These are phyloP conservation scores for Pseudozyma hubeiensis DNA, from an alignment of 1,284 basidiomycete genomes.

Conservation along the genomic window DNA sequence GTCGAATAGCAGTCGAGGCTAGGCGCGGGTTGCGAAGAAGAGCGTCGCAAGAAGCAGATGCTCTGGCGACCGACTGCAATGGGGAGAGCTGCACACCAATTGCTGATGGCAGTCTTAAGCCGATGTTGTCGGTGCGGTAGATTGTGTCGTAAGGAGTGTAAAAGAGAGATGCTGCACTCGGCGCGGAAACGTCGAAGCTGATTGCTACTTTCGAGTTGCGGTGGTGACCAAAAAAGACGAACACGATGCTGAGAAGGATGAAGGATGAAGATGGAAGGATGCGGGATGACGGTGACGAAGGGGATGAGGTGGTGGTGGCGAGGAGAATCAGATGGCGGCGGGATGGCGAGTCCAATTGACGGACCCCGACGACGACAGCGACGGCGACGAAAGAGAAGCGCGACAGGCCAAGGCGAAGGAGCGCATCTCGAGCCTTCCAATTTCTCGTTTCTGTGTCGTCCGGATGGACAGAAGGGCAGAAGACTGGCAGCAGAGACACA, in stretches of 20 bases:
- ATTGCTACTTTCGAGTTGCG: conserved; percentile 11
- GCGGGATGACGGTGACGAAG: conserved; percentile 5
- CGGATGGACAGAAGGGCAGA: not conserved
- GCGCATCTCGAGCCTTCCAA: too few relatives aligned
- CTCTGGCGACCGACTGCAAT: not conserved
- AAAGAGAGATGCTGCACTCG: conserved; percentile 32
- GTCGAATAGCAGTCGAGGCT: not conserved
- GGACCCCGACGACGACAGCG: conserved; percentile 1
- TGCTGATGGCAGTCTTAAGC: not conserved
- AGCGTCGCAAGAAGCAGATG: not conserved
- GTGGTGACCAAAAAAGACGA: conserved; percentile 4
- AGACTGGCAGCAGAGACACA: not conserved
- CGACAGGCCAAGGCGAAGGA: too few relatives aligned
- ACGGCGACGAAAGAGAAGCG: conserved; percentile 1
- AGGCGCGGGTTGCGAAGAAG: not conserved
- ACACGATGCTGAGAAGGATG: not conserved
- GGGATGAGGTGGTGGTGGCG: conserved; percentile 19
- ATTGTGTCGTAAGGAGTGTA: conserved; percentile 1
- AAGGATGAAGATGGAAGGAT: conserved; percentile 5
- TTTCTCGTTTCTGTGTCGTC: not conserved
- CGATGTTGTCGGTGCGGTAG: conserved; percentile 5
- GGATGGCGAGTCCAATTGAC: conserved; percentile 7
- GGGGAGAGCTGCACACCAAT: not conserved
- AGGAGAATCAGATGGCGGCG: conserved; percentile 28
- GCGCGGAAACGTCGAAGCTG: not conserved